phyloP scores from a whole-genome alignment of 225 moss, liverwort and hornwort genomes.

The Sphagnum tenellum region DNA sequence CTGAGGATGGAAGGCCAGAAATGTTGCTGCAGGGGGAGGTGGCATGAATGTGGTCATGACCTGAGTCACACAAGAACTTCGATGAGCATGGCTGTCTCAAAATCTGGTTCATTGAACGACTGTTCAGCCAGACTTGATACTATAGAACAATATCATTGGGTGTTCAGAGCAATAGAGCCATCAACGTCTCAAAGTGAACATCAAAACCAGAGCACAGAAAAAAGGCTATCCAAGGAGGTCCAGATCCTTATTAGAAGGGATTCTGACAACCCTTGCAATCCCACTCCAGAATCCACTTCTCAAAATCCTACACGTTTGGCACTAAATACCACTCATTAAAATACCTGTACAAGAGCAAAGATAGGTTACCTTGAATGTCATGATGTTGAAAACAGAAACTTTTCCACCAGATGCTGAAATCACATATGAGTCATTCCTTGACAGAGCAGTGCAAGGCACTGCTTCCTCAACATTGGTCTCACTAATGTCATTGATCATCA shows the following conservation, averaged over 20 bases:
- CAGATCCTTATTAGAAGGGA: too few species aligned
- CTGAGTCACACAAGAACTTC: conserved; percentile 13
- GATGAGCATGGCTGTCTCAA: not conserved
- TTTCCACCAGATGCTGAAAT: conserved; percentile 99
- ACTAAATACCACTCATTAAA: too few species aligned
- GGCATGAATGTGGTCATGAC: conserved; percentile 91
- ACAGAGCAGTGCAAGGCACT: conserved; percentile 93
- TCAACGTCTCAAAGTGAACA: too few species aligned
- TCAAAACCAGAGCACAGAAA: too few species aligned
- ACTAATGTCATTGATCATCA: conserved; percentile 96
- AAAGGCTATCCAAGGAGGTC: too few species aligned
- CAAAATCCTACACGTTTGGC: too few species aligned
- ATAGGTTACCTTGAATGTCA: conserved; percentile 85
- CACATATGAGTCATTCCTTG: conserved; percentile 98
- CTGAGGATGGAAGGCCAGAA: conserved; percentile 82
- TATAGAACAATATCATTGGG: too few species aligned
- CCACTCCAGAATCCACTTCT: too few species aligned
- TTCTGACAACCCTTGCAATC: too few species aligned
- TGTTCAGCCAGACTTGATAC: too few species aligned
- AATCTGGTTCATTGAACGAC: not conserved
- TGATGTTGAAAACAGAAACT: conserved; percentile 97
- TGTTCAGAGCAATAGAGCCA: too few species aligned
- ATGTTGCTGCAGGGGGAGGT: conserved; percentile 81
- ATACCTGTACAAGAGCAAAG: not conserved
- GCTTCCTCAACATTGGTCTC: conserved; percentile 94